phyloP scores from a whole-genome alignment of 2,329 filamentous ascomycete genomes.

The Talaromyces sp. region DNA sequence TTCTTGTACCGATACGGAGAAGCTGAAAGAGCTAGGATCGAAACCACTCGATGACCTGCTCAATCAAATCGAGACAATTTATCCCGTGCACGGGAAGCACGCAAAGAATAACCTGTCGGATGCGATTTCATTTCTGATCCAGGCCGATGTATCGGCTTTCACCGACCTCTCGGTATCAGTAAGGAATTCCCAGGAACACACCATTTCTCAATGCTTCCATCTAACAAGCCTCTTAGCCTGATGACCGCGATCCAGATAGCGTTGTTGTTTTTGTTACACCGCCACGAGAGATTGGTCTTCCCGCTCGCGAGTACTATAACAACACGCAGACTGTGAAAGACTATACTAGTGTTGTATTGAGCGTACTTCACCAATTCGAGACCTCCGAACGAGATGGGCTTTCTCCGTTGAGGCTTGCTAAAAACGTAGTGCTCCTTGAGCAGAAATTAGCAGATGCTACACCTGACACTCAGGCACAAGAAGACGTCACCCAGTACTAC shows the following conservation, averaged over 20 bases:
- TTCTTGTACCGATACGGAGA: constrained; percentile 60
- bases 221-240: constrained; percentile 28
- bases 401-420: constrained; percentile 19
- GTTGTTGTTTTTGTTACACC: constrained; percentile 45
- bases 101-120: constrained; percentile 27
- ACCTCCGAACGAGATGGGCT: background rate
- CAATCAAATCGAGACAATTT: constrained; percentile 45
- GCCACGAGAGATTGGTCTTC: constrained; percentile 51
- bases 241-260: constrained; percentile 52
- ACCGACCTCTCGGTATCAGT: constrained; percentile 28
- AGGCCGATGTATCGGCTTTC: constrained; percentile 32
- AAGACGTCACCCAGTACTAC: constrained; percentile 63
- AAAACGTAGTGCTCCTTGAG: constrained; percentile 54
- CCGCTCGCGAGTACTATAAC: constrained; percentile 58
- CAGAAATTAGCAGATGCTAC: constrained; percentile 56
- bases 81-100: constrained; percentile 28
- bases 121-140: constrained; percentile 32
- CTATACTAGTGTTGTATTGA: constrained; percentile 45
- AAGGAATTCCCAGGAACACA: constrained; percentile 11
- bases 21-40: constrained; percentile 51
- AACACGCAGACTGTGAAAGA: constrained; percentile 49
- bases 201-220: background rate
- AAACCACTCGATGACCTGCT: constrained; percentile 55
- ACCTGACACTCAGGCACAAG: constrained; percentile 53
- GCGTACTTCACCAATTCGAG: constrained; percentile 36